Evolutionary conservation across 164 flowering plant species (phyloP), one percentile per base, ranked within the genome.

Genomic region (Stephania yunnanensis): DNA sequence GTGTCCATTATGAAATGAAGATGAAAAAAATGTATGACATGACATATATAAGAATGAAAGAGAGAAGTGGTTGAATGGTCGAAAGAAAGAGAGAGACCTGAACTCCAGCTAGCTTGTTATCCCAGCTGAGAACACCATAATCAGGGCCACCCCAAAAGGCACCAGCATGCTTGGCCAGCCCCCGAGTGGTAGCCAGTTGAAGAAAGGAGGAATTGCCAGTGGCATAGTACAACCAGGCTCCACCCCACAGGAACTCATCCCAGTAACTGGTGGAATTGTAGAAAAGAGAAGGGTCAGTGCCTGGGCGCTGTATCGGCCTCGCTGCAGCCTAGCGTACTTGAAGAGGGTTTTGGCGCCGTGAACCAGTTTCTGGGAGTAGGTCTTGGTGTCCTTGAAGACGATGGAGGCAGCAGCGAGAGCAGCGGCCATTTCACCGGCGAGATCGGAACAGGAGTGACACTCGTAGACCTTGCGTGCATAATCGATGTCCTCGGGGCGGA

Each of bases 351-450:
- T 85, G 67, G 99, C 98, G 64, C 98, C 98, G 83, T 92, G 99
- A 45, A 95, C 95, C 52, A 95, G 96, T 79, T 95, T 95, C 78
- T 92, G 87, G 0, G 99, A 93, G 79, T 95, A 95, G 20, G 90
- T 90, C 78, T 90, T 92, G 87, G 89, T 88, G 80, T 95, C 99
- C 82, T 91, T 95, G 82, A 94, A 95, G 66, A 95, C 99, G 80
- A 95, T 95, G 52, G 99, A 93, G 3, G 97, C 98, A 46, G 99
- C 74, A 78, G 99, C 99, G 78, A 95, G 81, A 80, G 99, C 89
- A 76, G 99, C 97, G 75, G 99, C 89, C 99, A 95, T 95, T 81
- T 95, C 99, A 15, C 93, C 95, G 73, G 94, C 98, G 65, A 95
- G 98, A 80, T 95, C 99, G 0, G 98, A 92, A 83, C 99, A 95